Evolutionary conservation across 495 filamentous ascomycete genomes (phyloP), one percentile per base, ranked within the genome.

Genomic region (Aspergillus biplanus): DNA sequence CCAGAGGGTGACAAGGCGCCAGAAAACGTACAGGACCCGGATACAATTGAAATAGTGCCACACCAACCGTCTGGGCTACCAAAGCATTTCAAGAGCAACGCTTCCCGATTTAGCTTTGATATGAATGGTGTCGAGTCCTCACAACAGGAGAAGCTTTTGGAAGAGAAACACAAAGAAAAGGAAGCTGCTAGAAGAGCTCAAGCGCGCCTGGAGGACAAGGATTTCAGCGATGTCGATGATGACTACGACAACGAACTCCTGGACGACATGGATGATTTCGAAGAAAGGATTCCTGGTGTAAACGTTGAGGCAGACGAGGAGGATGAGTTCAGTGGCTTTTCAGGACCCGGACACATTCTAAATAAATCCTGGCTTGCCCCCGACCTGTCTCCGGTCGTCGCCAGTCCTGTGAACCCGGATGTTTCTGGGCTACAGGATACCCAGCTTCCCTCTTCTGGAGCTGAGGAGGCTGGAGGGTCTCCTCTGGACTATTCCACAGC

Each of bases 91-190:
- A 93, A 90, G 66, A 94, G 91, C 72, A 94, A 89, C 57, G 90
- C 92, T 0, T 96, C 92, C 3, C 81, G 93, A 9, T 97, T 97
- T 67, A 96, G 92, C 69, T 97, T 97, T 68, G 92, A 97, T 68
- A 91, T 97, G 83, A 80, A 75, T 21, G 85, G 85, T 11, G 86
- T 89, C n/a, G 92, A 90, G 35, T 87, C 91, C 13, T 87, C 89
- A 6, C 84, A 84, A 11, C 88, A 96, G 71, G 93, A 97, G 72
- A 88, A 88, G 69, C 69, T 93, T 3, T 74, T 97, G 15, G 93
- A 97, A 77, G 92, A 97, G 70, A 87, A 91, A 44, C 90, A 95
- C 66, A 87, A 90, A 57, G 85, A 90, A 60, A 88, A 90, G 55
- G 88, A 89, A 39, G 83, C 79, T 4, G 75, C 74, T 61, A 78